phyloP scores from a whole-genome alignment of 2,329 filamentous ascomycete genomes.

The Aspergillus caelatus region DNA sequence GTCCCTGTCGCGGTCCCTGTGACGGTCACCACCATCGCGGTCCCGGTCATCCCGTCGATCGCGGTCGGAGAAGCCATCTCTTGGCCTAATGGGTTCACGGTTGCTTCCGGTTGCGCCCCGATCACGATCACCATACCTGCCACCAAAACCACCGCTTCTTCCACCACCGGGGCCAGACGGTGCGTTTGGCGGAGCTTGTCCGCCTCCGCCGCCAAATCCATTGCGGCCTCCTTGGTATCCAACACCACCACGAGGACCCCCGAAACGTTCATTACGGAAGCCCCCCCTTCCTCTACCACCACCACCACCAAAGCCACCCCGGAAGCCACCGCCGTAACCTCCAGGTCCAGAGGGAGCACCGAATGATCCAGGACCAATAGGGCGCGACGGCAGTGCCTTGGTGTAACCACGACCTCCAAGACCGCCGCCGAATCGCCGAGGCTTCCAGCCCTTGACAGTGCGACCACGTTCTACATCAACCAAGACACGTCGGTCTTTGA shows the following conservation, averaged over 20 bases:
- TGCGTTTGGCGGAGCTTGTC: slow-evolving; percentile 52
- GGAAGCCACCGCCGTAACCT: slow-evolving; percentile 59
- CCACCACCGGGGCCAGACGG: slow-evolving; percentile 59
- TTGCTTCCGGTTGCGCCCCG: slow-evolving; percentile 72
- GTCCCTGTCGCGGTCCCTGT: slow-evolving; percentile 60
- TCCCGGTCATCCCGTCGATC: slow-evolving; percentile 45
- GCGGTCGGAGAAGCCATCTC: slow-evolving; percentile 60
- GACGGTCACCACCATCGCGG: slow-evolving; percentile 57
- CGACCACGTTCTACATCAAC: slow-evolving; percentile 96
- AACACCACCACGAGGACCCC: slow-evolving; percentile 53
- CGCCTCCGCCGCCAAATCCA: slow-evolving; percentile 52
- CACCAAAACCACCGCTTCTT: slow-evolving; percentile 54
- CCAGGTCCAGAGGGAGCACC: slow-evolving; percentile 59
- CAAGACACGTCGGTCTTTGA: slow-evolving; percentile 88
- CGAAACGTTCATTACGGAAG: slow-evolving; percentile 53
- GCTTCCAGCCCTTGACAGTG: slow-evolving; percentile 91
- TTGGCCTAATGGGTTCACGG: slow-evolving; percentile 76
- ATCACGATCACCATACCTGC: slow-evolving; percentile 55
- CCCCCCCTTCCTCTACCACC: slow-evolving; percentile 51
- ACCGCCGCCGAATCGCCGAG: slow-evolving; percentile 86
- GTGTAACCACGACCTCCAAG: slow-evolving; percentile 93
- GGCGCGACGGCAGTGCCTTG: slow-evolving; percentile 73
- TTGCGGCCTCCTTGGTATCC: slow-evolving; percentile 62
- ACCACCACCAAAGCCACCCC: slow-evolving; percentile 56
- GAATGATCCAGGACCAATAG: slow-evolving; percentile 64